phyloP scores from a whole-genome alignment of 768 basidiomycete species.

The Agrocybe pediades region DNA sequence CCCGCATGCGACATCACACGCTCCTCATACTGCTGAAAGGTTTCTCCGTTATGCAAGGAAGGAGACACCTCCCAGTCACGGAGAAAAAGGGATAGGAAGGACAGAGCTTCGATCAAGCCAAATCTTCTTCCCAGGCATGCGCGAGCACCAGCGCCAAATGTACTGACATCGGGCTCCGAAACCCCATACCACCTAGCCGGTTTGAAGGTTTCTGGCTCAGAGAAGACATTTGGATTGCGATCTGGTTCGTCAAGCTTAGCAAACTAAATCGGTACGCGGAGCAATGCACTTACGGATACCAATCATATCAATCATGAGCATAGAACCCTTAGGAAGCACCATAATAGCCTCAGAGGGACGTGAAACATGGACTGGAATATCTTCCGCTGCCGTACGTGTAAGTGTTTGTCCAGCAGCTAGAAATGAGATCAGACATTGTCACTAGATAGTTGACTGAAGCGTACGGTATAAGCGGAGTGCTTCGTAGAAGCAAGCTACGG shows the following conservation, averaged over 20 bases:
- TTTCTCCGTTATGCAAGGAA: slow-evolving; percentile 3
- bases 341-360: slow-evolving; percentile 4
- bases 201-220: slow-evolving; percentile 6
- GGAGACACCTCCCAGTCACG: slow-evolving; percentile 13
- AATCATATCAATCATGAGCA: slow-evolving; percentile 5
- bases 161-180: slow-evolving; percentile 5
- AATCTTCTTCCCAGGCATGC: slow-evolving; percentile 14
- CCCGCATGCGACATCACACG: slow-evolving; percentile 6
- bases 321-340: slow-evolving; percentile 1
- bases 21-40: slow-evolving; percentile 1
- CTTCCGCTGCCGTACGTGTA: slow-evolving; percentile 7
- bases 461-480: slow-evolving; percentile 10
- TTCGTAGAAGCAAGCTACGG: slow-evolving; percentile 12
- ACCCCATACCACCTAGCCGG: slow-evolving; percentile 13
- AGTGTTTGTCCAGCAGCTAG: slow-evolving; percentile 6
- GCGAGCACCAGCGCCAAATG: slow-evolving; percentile 12
- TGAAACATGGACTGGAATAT: slow-evolving; percentile 5
- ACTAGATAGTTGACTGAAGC: background rate
- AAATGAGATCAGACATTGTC: background rate
- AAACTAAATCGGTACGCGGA: background rate
- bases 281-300: slow-evolving; percentile 4
- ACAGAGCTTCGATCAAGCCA: slow-evolving; percentile 7
- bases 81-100: slow-evolving; percentile 7
- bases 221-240: slow-evolving; percentile 9
- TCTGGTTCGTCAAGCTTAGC: background rate